phyloP scores from a whole-genome alignment of 768 basidiomycete species.

The Hirschioporus abietinus region DNA sequence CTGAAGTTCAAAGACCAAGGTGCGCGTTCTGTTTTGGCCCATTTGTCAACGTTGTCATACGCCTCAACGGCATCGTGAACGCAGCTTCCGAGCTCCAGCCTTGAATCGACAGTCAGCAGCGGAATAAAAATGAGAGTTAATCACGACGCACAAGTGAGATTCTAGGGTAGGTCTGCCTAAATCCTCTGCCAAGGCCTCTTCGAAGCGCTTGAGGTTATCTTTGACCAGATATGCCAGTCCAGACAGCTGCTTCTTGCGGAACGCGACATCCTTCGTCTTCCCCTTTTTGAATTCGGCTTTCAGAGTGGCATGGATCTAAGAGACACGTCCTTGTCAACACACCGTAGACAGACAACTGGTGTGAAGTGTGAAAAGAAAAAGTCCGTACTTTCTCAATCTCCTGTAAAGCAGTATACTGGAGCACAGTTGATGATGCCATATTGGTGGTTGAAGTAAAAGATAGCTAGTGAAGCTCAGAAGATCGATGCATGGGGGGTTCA shows the following conservation, averaged over 20 bases:
- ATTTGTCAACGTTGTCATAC: slow-evolving; percentile 63
- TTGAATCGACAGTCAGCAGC: slow-evolving; percentile 21
- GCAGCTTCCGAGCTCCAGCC: slow-evolving; percentile 54
- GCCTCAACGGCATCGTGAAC: slow-evolving; percentile 49
- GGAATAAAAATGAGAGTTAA: neutral
- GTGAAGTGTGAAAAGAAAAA: neutral
- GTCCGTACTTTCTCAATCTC: slow-evolving; percentile 45
- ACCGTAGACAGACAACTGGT: neutral
- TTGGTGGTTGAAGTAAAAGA: neutral
- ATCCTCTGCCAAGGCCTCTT: slow-evolving; percentile 53
- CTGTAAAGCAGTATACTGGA: slow-evolving; percentile 45
- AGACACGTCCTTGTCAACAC: neutral
- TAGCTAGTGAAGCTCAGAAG: neutral
- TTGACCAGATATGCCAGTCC: slow-evolving; percentile 67
- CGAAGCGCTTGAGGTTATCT: slow-evolving; percentile 62
- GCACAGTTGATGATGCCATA: slow-evolving; percentile 18
- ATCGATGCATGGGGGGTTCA: neutral
- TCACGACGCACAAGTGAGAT: slow-evolving; percentile 39
- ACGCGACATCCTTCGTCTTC: slow-evolving; percentile 59
- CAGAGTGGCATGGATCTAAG: slow-evolving; percentile 53
- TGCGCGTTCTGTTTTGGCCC: slow-evolving; percentile 62
- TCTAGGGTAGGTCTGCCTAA: slow-evolving; percentile 62
- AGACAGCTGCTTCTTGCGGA: slow-evolving; percentile 71
- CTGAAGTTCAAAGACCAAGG: slow-evolving; percentile 51
- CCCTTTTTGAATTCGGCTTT: slow-evolving; percentile 56